Conservation (phyloP, 129 eudicot genomes). For the Flaveria linearis region DNA sequence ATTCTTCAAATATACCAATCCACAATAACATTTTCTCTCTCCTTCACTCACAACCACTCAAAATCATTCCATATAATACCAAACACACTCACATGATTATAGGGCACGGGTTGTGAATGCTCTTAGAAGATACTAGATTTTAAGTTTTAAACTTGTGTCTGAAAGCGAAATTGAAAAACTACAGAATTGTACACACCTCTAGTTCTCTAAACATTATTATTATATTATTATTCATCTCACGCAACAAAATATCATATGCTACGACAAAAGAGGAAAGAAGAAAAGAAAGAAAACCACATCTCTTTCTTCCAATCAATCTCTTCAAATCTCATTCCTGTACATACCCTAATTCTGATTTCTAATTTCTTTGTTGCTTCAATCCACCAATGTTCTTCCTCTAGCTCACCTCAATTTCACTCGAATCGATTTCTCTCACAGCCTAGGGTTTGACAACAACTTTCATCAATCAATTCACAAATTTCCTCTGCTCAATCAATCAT, state of each 20-base stretch:
- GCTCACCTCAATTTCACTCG: not conserved
- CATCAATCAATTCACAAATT: not conserved
- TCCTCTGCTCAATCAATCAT: conserved; percentile 37
- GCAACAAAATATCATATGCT: conserved; percentile 32
- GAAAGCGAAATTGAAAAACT: no score
- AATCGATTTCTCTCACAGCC: not conserved
- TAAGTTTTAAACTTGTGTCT: no score
- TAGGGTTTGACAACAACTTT: conserved; percentile 17
- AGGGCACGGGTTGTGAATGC: no score
- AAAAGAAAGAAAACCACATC: conserved; percentile 24
- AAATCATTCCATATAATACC: no score
- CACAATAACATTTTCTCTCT: no score
- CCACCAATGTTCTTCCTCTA: not conserved
- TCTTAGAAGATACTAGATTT: no score
- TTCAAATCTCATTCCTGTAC: conserved; percentile 20
- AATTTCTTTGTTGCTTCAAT: conserved; percentile 4
- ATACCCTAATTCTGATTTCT: conserved; percentile 16
- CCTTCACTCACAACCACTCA: no score
- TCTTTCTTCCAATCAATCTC: conserved; percentile 20
- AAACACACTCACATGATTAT: no score
- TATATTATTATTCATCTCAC: no score
- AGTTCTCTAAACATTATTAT: no score
- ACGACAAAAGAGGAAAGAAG: conserved; percentile 20
- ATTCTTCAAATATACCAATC: no score
- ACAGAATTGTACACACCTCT: no score